Conservation (phyloP, 225 moss, liverwort and hornwort genomes). For the Straminergon stramineum region DNA sequence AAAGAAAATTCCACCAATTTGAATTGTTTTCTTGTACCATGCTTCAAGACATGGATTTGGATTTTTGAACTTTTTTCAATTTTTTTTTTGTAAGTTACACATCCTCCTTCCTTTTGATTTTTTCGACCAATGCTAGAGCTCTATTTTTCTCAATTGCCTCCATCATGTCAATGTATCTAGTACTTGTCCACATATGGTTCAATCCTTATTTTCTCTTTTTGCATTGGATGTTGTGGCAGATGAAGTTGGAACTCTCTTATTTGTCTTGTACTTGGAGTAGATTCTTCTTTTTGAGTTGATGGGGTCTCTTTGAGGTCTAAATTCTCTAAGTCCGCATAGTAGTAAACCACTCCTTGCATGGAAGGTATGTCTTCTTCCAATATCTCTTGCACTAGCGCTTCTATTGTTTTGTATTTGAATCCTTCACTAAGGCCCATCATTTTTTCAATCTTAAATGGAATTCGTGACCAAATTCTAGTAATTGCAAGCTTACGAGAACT, state of each 20-base stretch:
- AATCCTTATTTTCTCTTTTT: too few species aligned
- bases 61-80: not conserved
- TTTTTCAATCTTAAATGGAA: not conserved
- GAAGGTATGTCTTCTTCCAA: not conserved
- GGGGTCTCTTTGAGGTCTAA: accelerated
- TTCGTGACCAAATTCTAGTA: accelerated
- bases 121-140: not conserved
- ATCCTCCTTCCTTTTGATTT: not conserved
- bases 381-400: not conserved
- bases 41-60: not conserved
- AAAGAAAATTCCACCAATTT: not conserved
- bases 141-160: not conserved
- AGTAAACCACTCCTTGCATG: accelerated
- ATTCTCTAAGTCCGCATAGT: not conserved
- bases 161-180: not conserved
- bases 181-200: too few species aligned
- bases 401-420: not conserved
- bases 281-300: not conserved
- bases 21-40: not conserved
- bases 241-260: not conserved
- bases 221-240: not conserved
- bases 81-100: not conserved
- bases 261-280: not conserved
- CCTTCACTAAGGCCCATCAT: not conserved
- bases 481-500: not conserved